phyloP scores from a whole-genome alignment of 192 early-diverging fungal genomes.

The Umbelopsis sp. region DNA sequence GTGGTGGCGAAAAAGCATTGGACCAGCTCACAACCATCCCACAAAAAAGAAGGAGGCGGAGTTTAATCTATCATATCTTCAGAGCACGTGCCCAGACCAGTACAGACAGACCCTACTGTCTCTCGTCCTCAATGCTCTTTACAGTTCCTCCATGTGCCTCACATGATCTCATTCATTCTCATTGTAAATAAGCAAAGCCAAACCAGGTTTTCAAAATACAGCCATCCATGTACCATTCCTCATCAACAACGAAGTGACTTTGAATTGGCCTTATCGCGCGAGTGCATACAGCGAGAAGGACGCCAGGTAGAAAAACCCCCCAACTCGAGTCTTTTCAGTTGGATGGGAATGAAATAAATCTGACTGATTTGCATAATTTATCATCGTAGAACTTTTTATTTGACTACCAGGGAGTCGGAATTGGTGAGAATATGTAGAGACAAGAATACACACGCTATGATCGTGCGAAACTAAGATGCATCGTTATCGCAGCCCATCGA shows the following conservation, averaged over 20 bases:
- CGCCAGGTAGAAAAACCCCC: conserved; percentile 22
- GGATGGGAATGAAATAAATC: background rate
- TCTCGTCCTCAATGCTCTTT: too few species aligned
- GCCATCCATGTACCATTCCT: conserved; percentile 3
- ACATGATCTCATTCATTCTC: conserved; percentile 38
- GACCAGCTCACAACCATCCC: background rate
- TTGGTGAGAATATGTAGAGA: conserved; percentile 27
- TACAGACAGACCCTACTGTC: background rate
- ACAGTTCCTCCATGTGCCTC: too few species aligned
- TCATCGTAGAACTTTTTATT: conserved; percentile 27
- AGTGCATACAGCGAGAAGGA: conserved; percentile 29
- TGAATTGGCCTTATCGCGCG: conserved; percentile 29
- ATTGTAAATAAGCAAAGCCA: conserved; percentile 41
- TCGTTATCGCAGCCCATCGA: conserved; percentile 32
- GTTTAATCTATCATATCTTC: too few species aligned
- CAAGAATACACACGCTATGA: background rate
- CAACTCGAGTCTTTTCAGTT: too few species aligned
- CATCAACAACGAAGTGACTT: conserved; percentile 24
- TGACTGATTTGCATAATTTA: background rate
- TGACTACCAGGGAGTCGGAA: conserved; percentile 24
- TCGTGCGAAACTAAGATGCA: background rate
- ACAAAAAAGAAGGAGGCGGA: background rate
- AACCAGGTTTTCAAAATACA: conserved; percentile 42
- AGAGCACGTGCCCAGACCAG: background rate
- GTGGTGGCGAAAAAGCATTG: background rate